Conservation (phyloP, 495 filamentous ascomycete genomes). For the Corynascus novoguineensis region DNA sequence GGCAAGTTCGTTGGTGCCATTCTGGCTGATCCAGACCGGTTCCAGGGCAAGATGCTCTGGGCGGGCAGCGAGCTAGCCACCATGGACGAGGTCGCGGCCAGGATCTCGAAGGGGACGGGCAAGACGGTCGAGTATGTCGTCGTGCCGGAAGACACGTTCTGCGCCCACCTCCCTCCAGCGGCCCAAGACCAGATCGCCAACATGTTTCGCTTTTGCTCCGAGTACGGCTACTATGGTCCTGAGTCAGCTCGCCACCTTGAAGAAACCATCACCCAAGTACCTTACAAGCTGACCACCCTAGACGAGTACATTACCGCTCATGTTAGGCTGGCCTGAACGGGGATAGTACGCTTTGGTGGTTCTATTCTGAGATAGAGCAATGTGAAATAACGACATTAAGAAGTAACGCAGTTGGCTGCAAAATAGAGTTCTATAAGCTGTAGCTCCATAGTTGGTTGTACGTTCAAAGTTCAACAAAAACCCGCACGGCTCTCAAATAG, state of each 20-base stretch:
- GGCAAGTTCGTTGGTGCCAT: conserved; percentile 53
- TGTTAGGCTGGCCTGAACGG: not conserved
- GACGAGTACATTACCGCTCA: conserved; percentile 1
- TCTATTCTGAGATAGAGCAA: too few species aligned
- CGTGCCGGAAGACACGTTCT: conserved; percentile 36
- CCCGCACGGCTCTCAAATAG: too few species aligned
- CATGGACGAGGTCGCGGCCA: conserved; percentile 33
- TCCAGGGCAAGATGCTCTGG: conserved; percentile 42
- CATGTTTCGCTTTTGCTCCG: conserved; percentile 32
- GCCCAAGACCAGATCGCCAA: conserved; percentile 31
- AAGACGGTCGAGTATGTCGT: conserved; percentile 45
- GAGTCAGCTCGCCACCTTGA: conserved; percentile 26
- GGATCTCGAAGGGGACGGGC: conserved; percentile 39
- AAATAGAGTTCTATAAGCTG: too few species aligned
- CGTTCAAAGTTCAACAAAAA: too few species aligned
- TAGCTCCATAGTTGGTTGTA: too few species aligned
- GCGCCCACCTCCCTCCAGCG: conserved; percentile 24
- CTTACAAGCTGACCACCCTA: not conserved
- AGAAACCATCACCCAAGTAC: not conserved
- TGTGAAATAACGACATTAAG: too few species aligned
- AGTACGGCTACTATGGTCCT: conserved; percentile 46
- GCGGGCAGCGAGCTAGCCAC: conserved; percentile 37
- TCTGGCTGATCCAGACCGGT: conserved; percentile 46
- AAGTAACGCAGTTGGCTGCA: too few species aligned
- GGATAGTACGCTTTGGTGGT: too few species aligned